phyloP scores from a whole-genome alignment of 805 yeast genomes.

The Scheffersomyces amazonensis region DNA sequence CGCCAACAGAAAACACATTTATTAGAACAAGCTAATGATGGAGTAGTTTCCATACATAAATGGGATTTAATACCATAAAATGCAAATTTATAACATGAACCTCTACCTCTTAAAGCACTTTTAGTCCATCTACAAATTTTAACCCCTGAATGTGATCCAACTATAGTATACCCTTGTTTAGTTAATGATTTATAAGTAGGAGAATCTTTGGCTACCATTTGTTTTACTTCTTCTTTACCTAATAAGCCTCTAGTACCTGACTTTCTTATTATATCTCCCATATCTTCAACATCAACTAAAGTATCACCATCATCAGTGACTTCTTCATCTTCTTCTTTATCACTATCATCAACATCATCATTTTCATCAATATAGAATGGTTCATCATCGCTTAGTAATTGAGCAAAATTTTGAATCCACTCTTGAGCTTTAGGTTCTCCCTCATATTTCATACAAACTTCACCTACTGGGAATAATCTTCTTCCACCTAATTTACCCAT shows the following conservation, averaged over 20 bases:
- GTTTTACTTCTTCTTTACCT: slow-evolving; percentile 39
- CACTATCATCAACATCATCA: slow-evolving; percentile 56
- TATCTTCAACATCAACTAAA: slow-evolving; percentile 82
- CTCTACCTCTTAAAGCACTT: slow-evolving; percentile 89
- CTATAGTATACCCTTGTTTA: slow-evolving; percentile 90
- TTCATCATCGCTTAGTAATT: slow-evolving; percentile 66
- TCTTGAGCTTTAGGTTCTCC: slow-evolving; percentile 58
- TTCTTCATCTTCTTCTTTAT: slow-evolving; percentile 38
- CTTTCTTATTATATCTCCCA: slow-evolving; percentile 60
- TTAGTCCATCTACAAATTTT: slow-evolving; percentile 96
- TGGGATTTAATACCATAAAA: slow-evolving; percentile 89
- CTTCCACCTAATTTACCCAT: slow-evolving; percentile 83
- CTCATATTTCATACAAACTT: slow-evolving; percentile 72
- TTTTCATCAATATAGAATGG: slow-evolving; percentile 59
- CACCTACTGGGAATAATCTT: slow-evolving; percentile 79
- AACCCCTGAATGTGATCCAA: slow-evolving; percentile 93
- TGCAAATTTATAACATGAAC: slow-evolving; percentile 91
- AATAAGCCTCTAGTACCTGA: slow-evolving; percentile 16
- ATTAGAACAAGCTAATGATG: slow-evolving; percentile 88
- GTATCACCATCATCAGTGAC: slow-evolving; percentile 37
- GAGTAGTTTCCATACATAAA: slow-evolving; percentile 94
- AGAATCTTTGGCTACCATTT: slow-evolving; percentile 87
- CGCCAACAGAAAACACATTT: slow-evolving; percentile 98
- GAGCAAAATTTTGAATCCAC: slow-evolving; percentile 64
- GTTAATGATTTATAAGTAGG: slow-evolving; percentile 87